A percentile compares a stretch with the other conserved stretches of the same genome.
Conservation (phyloP, 345 rosid species). For the Dipteronia sinensis region DNA sequence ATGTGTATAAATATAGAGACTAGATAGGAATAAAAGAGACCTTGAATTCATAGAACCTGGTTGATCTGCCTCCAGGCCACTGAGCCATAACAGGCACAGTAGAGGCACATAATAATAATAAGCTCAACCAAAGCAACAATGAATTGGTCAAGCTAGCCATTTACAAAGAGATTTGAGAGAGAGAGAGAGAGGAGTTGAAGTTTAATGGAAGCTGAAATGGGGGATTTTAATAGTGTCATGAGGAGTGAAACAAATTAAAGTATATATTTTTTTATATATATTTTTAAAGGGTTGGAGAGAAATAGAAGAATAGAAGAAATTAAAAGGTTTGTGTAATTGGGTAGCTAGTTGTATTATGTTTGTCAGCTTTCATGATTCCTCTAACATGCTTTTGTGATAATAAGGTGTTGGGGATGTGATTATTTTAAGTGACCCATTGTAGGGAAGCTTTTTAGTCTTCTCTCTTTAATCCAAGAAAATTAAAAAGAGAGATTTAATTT, state of each 20-base stretch:
- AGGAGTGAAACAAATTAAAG: neutral
- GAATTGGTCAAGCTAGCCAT: conserved; percentile 42
- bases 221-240: conserved; percentile 26
- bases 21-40: conserved; percentile 27
- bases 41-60: conserved; percentile 81
- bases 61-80: conserved; percentile 45
- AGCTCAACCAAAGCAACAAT: conserved; percentile 32
- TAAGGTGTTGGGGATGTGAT: conserved; percentile 61
- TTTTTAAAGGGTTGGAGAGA: conserved; percentile 24
- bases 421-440: conserved; percentile 53
- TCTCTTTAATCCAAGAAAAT: conserved; percentile 7
- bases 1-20: too few species aligned
- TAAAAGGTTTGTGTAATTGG: conserved; percentile 4
- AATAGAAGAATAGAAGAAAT: conserved; percentile 10
- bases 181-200: neutral
- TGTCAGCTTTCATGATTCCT: conserved; percentile 60
- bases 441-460: conserved; percentile 41
- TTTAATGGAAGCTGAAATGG: neutral
- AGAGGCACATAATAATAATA: conserved; percentile 37
- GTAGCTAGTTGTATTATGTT: conserved; percentile 29
- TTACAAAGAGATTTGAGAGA: neutral
- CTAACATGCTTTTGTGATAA: conserved; percentile 57
- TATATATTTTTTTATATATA: neutral
- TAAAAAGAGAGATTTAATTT: neutral
- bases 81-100: conserved; percentile 35